Evolutionary conservation across 1,284 basidiomycete genomes (phyloP), one percentile per base, ranked within the genome.

Genomic region (Cystobasidiaceae sp.): DNA sequence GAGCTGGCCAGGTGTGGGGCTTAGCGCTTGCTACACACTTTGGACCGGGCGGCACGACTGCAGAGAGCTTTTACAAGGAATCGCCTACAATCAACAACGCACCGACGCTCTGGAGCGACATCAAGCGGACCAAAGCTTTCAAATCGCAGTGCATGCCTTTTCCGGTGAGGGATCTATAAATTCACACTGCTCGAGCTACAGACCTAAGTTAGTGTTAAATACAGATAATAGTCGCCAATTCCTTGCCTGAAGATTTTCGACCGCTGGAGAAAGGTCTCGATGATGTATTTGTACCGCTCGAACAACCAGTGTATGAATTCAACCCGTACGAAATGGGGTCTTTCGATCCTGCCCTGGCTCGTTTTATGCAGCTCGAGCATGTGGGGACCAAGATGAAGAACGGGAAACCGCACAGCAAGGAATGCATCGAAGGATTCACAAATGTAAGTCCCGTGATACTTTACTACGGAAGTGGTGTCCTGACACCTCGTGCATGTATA

Each of bases 381-480:
- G 79, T 79, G 5, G 86, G 86, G 8, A 86, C 86, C 0, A 79
- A 80, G 67, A 74, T 87, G 11, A 72, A 74, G 11, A 80, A 84
- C 61, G 83, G 83, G 4, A 74, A 75, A 62, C 80, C 84, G 1
- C 74, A 73, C 9, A 82, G 81, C 68, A 72, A 77, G 2, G 21
- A 49, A 9, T 87, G 86, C 70, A 82, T 86, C 15, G 81, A 79
- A 1, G 82, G 81, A 8, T 87, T 87, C 67, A 85, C 87, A 70
- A 82, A 86, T 71, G 84, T 82, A 0, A 81, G 81, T 0, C 86
- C 86, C 71, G 71, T 86, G 37, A 52, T n/a, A 9, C 11, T 23
- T 30, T 52, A 33, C 6, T 37, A n/a, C n/a, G n/a, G n/a, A n/a
- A n/a, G n/a, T 39, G 28, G 43, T 9, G 8, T 9, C 13, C 44